Evolutionary conservation across 179 eudicot genomes (phyloP).

Genomic region (Dionaea muscipula): DNA sequence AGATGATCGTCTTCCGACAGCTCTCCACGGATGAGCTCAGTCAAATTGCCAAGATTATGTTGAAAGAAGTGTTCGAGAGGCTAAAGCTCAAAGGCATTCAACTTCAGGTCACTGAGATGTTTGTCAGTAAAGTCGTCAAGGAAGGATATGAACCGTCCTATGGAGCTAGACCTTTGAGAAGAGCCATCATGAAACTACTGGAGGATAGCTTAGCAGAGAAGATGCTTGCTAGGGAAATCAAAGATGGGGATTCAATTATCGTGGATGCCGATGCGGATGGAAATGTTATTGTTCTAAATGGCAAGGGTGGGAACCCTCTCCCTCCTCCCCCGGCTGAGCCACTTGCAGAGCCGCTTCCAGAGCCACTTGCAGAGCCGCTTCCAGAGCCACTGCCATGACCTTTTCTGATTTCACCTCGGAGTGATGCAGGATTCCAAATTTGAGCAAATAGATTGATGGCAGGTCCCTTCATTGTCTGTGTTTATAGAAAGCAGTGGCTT

Average conservation of each 20-base stretch:
- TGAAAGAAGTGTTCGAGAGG: constrained; percentile 66
- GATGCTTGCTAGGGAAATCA: constrained; percentile 73
- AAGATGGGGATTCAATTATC: constrained; percentile 65
- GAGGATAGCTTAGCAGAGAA: constrained; percentile 94
- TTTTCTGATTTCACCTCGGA: too few relatives aligned
- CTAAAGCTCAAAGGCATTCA: constrained; percentile 45
- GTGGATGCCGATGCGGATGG: constrained; percentile 35
- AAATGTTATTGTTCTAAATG: constrained; percentile 38
- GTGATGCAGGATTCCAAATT: too few relatives aligned
- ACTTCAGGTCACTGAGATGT: constrained; percentile 65
- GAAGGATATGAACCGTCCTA: constrained; percentile 85
- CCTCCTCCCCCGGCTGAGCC: background rate
- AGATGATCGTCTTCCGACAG: constrained; percentile 79
- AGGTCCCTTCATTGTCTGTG: too few relatives aligned
- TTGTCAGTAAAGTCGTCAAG: constrained; percentile 60
- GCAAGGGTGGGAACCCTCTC: constrained; percentile 33
- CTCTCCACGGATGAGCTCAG: constrained; percentile 72
- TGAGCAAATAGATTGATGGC: too few relatives aligned
- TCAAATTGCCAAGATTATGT: constrained; percentile 86
- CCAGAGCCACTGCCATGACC: too few relatives aligned
- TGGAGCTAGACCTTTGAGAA: constrained; percentile 82
- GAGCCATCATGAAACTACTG: constrained; percentile 82
- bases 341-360: background rate
- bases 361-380: too few relatives aligned
- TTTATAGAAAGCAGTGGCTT: too few relatives aligned